Evolutionary conservation across 2,329 filamentous ascomycete genomes (phyloP).

Genomic region (Ophiostoma himal-ulmi): DNA sequence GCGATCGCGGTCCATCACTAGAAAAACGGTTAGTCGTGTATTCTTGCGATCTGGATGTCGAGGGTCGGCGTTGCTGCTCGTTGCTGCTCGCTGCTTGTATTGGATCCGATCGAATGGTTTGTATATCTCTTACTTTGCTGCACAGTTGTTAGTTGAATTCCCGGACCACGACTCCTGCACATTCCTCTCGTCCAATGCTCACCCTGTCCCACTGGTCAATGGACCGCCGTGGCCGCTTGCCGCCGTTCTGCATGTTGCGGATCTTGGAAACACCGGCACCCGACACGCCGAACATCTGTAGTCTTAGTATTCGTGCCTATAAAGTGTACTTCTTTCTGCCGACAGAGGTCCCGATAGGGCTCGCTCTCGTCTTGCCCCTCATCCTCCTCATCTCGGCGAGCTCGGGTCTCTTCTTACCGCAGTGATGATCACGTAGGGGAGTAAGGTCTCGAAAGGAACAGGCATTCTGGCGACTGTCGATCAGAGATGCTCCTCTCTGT

Average conservation of each 20-base stretch:
- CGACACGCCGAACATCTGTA: conserved; percentile 58
- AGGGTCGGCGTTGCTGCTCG: background rate
- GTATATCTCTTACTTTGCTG: conserved; percentile 47
- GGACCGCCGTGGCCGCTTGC: conserved; percentile 55
- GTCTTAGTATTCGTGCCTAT: background rate
- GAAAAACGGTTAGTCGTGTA: background rate
- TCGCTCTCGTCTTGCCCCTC: background rate
- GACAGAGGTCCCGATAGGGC: background rate
- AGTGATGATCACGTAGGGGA: conserved; percentile 61
- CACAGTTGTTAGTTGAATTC: conserved; percentile 31
- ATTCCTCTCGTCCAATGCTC: conserved; percentile 26
- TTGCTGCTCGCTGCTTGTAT: background rate
- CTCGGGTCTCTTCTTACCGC: conserved; percentile 40
- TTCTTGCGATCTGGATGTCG: background rate
- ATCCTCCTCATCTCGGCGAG: background rate
- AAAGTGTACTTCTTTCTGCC: background rate
- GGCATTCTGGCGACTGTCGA: conserved; percentile 45
- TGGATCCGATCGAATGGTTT: background rate
- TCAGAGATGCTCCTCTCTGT: background rate
- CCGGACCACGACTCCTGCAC: background rate
- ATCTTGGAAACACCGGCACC: conserved; percentile 54
- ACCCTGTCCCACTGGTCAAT: conserved; percentile 60
- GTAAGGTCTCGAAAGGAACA: conserved; percentile 57
- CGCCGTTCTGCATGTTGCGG: conserved; percentile 53
- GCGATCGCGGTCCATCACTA: conserved; percentile 62